A percentile compares a stretch with the other conserved stretches of the same genome.
Conservation (phyloP, 257 asterid genomes). For the Euphrasia confusa region DNA sequence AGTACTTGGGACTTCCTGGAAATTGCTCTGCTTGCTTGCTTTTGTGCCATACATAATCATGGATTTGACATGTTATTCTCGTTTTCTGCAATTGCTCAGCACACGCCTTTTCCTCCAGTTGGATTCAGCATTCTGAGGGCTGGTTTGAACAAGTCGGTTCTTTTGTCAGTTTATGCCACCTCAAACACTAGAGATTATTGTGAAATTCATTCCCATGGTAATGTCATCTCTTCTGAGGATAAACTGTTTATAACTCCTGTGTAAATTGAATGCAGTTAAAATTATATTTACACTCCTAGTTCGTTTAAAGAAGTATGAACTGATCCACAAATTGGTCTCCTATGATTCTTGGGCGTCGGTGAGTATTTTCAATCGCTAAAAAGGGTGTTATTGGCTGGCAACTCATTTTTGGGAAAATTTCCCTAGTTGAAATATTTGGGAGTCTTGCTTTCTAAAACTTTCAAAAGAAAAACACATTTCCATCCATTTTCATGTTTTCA, state of each 20-base stretch:
- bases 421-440: too few relatives aligned
- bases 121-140: slow-evolving; percentile 98
- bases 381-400: too few relatives aligned
- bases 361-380: too few relatives aligned
- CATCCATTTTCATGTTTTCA: too few relatives aligned
- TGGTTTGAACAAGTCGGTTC: slow-evolving; percentile 97
- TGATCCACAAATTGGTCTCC: too few relatives aligned
- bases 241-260: slow-evolving; percentile 16
- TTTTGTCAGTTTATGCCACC: slow-evolving; percentile 89
- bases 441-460: too few relatives aligned
- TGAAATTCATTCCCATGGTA: slow-evolving; percentile 77
- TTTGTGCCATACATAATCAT: slow-evolving; percentile 91
- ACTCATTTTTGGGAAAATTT: too few relatives aligned
- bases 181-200: slow-evolving; percentile 52
- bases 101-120: slow-evolving; percentile 75
- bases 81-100: slow-evolving; percentile 84
- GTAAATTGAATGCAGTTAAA: slow-evolving; percentile 13
- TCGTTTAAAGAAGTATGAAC: too few relatives aligned
- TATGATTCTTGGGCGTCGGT: too few relatives aligned
- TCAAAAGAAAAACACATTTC: too few relatives aligned
- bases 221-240: slow-evolving; percentile 25
- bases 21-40: slow-evolving; percentile 86
- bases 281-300: neutral
- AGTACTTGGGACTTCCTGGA: slow-evolving; percentile 78
- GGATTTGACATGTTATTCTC: slow-evolving; percentile 88